These are phyloP conservation scores for Cenchrus americanus DNA, from an alignment of 176 grass and related monocot species.

Conservation along the genomic window DNA sequence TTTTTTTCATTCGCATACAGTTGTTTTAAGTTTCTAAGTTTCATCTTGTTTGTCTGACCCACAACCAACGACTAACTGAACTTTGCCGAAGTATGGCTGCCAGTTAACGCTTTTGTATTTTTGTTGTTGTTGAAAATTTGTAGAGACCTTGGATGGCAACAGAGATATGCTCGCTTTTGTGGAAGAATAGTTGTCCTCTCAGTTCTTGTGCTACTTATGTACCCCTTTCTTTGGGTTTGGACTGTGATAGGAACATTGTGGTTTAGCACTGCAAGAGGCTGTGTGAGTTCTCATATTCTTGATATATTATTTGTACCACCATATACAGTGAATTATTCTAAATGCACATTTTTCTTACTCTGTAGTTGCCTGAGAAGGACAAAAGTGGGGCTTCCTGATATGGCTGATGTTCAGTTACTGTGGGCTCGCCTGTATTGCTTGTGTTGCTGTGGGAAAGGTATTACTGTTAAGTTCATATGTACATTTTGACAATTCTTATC, in stretches of 20 bases:
- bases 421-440: conserved; percentile 85
- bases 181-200: conserved; percentile 90
- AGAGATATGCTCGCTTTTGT: conserved; percentile 92
- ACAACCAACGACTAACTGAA: background rate
- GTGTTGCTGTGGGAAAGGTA: conserved; percentile 93
- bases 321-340: background rate
- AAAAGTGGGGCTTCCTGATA: conserved; percentile 99
- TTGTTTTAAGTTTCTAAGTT: background rate
- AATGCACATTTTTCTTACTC: conserved; percentile 16
- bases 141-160: conserved; percentile 98
- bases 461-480: background rate
- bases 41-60: background rate
- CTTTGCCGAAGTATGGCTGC: background rate
- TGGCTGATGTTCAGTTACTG: conserved; percentile 98
- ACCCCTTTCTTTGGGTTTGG: conserved; percentile 98
- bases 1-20: background rate
- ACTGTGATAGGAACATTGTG: conserved; percentile 97
- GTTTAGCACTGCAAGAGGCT: conserved; percentile 89
- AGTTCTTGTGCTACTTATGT: conserved; percentile 86
- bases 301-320: background rate
- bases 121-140: conserved; percentile 20
- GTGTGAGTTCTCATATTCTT: conserved; percentile 65
- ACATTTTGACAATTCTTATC: conserved; percentile 19
- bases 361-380: conserved; percentile 94
- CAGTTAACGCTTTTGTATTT: background rate